phyloP scores from a whole-genome alignment of 2,329 filamentous ascomycete genomes.

The Claviceps humidiphila region DNA sequence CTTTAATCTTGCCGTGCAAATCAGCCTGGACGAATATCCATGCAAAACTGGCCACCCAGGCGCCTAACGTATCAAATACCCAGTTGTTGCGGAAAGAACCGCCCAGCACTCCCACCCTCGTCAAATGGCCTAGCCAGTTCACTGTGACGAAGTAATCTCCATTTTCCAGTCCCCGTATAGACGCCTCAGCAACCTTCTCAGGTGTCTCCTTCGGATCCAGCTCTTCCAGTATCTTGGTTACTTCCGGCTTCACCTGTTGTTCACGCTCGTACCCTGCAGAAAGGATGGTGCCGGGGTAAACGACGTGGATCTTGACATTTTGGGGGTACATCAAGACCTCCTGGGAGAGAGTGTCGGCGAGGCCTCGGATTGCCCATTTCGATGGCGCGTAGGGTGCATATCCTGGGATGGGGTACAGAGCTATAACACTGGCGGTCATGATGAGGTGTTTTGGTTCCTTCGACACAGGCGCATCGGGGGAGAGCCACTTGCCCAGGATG shows the following conservation, averaged over 20 bases:
- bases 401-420: conserved; percentile 65
- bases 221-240: conserved; percentile 70
- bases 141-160: conserved; percentile 73
- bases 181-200: conserved; percentile 57
- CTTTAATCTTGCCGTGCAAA: conserved; percentile 43
- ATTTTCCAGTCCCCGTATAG: conserved; percentile 63
- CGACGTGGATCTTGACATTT: conserved; percentile 65
- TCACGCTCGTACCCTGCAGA: conserved; percentile 65
- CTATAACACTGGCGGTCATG: conserved; percentile 68
- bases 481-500: conserved; percentile 62
- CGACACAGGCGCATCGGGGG: conserved; percentile 29
- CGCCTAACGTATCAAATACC: conserved; percentile 45
- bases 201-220: conserved; percentile 69
- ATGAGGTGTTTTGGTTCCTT: conserved; percentile 60
- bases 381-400: conserved; percentile 74
- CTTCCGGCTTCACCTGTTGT: conserved; percentile 62
- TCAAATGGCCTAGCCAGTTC: conserved; percentile 54
- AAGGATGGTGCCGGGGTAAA: conserved; percentile 75
- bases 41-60: conserved; percentile 37
- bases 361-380: conserved; percentile 71
- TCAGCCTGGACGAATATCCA: conserved; percentile 46
- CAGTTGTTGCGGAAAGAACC: conserved; percentile 44
- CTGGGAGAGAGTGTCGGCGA: conserved; percentile 72
- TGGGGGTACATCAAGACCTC: conserved; percentile 81
- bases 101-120: conserved; percentile 50